Evolutionary conservation across 176 grass and related monocot genomes (phyloP).

Genomic region (Zea luxurians): DNA sequence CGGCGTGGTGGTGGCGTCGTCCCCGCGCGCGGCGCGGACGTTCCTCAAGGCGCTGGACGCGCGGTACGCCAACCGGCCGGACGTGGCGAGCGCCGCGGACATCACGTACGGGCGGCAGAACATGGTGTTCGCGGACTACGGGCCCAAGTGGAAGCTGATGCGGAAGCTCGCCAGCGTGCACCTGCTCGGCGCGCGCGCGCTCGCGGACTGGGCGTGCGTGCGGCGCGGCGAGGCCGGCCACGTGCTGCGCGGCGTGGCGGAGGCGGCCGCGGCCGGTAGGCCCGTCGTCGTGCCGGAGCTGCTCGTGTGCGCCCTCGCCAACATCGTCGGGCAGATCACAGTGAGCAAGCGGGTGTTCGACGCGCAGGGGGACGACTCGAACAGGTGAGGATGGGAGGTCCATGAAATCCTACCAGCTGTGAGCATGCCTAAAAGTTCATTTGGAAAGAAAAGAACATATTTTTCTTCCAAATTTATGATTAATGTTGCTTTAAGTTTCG

Average conservation of each 20-base stretch:
- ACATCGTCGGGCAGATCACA: constrained; percentile 78
- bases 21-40: constrained; percentile 50
- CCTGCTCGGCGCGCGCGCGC: constrained; percentile 66
- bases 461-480: neutral
- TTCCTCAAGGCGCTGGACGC: constrained; percentile 80
- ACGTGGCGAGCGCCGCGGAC: constrained; percentile 57
- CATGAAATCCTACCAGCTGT: neutral
- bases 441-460: neutral
- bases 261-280: constrained; percentile 9
- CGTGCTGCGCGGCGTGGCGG: constrained; percentile 34
- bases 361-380: constrained; percentile 66
- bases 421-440: too few species aligned
- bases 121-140: constrained; percentile 92
- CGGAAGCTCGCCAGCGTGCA: constrained; percentile 82
- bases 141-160: constrained; percentile 79
- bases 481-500: neutral
- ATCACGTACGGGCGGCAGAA: constrained; percentile 78
- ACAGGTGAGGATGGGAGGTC: constrained; percentile 10
- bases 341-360: constrained; percentile 81
- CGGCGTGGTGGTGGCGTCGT: constrained; percentile 64
- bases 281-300: constrained; percentile 67
- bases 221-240: constrained; percentile 57
- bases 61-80: constrained; percentile 64
- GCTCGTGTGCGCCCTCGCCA: constrained; percentile 77
- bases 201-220: constrained; percentile 60